Percentiles rank a stretch among this genome's conserved stretches.
Conservation (phyloP, 2,329 filamentous ascomycete genomes). For the Neoascochyta sp. region DNA sequence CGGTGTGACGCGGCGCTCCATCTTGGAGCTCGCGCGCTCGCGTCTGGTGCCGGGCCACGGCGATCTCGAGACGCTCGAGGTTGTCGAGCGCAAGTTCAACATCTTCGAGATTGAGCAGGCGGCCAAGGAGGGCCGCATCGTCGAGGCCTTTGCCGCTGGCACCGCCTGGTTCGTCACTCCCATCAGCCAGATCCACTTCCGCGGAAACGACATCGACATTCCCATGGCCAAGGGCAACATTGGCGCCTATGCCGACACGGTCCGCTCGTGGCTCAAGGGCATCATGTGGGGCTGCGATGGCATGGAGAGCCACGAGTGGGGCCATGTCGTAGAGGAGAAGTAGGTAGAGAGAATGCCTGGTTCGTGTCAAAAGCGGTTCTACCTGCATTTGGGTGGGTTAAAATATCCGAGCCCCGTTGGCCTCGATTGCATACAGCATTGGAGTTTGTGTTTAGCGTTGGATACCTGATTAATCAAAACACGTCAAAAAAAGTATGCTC, state of each 20-base stretch:
- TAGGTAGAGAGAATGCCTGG: too few relatives aligned
- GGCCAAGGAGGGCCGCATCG: slow-evolving; percentile 66
- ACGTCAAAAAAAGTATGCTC: too few relatives aligned
- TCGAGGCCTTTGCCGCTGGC: slow-evolving; percentile 83
- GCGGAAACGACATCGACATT: slow-evolving; percentile 43
- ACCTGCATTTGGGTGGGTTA: too few relatives aligned
- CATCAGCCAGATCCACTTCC: slow-evolving; percentile 45
- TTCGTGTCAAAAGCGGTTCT: too few relatives aligned
- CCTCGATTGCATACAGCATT: too few relatives aligned
- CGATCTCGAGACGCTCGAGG: slow-evolving; percentile 52
- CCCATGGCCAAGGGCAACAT: slow-evolving; percentile 41
- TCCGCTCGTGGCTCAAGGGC: slow-evolving; percentile 47
- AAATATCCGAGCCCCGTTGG: too few relatives aligned
- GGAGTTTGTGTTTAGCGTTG: too few relatives aligned
- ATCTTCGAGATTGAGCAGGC: slow-evolving; percentile 75
- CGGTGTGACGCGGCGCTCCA: slow-evolving; percentile 79
- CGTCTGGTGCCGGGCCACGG: slow-evolving; percentile 47
- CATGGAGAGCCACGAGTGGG: slow-evolving; percentile 47
- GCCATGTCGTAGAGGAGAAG: slow-evolving; percentile 43
- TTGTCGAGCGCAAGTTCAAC: slow-evolving; percentile 78
- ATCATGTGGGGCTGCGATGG: slow-evolving; percentile 50
- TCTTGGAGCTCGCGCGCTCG: slow-evolving; percentile 67
- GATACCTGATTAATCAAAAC: too few relatives aligned
- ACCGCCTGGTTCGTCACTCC: slow-evolving; percentile 63
- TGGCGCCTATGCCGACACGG: slow-evolving; percentile 41